Evolutionary conservation across 2,329 filamentous ascomycete genomes (phyloP), one percentile per base, ranked within the genome.

Genomic region (Fusarium subtropicale): DNA sequence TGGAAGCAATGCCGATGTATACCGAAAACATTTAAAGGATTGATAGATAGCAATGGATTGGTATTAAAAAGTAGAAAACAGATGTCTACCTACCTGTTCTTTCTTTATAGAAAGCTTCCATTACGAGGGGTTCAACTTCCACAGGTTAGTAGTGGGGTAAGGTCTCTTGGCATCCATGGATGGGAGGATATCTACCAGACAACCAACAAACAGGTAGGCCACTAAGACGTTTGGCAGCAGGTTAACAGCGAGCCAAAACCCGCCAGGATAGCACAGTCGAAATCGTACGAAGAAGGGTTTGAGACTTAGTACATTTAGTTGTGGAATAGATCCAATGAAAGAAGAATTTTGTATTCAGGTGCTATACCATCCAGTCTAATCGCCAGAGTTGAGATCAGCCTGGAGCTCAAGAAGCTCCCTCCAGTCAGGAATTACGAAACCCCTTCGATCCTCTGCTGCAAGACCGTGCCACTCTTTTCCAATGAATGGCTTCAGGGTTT

Each of bases 351-450:
- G 31, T 24, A 34, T 44, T 41, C 16, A 50, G 55, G 30, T 44
- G 24, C 15, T 18, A n/a, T 36, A 3, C 7, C 11, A 34, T 24
- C 28, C 13, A 31, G 10, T 34, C 38, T 67, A 67, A 44, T 66
- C 63, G 16, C 63, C 63, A 31, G 63, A 60, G 39, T 68, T 60
- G 11, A 68, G 54, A 22, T 13, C 31, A 24, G 67, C 41, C 33
- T 67, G 36, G 22, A 68, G 65, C 15, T 56, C 60, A 30, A 66
- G 64, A 46, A 78, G 60, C 4, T 71, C 71, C 31, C 68, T 78
- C 87, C 87, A 89, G 56, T 82, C 82, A 1, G 87, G 86, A 61
- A 83, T 80, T 45, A 84, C 75, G 55, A 79, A 84, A 6, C 78
- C 82, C 6, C 76, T 75, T 52, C 76, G 78, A 36, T 80, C 79